Base-by-base conservation (phyloP, 805 yeast species). In the Lipomyces kockii region DNA sequence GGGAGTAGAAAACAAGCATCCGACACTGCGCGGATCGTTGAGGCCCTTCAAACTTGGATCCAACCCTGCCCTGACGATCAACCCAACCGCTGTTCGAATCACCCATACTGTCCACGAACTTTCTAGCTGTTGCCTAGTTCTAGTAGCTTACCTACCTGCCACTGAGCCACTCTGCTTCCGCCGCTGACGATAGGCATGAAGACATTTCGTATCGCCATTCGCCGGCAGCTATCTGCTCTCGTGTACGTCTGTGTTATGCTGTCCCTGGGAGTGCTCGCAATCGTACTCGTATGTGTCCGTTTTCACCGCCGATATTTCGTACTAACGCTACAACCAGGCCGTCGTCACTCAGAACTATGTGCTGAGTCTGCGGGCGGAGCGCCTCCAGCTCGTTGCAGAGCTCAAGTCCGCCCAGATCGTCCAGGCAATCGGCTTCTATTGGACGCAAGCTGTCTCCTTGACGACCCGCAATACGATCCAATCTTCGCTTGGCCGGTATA, bases 341-440 rank as follows among this genome's bases (percentile, higher is more conserved):
- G 64, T 68, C 52, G 71, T 67, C n/a, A 62, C 68, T 11, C 69
- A 62, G 59, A 77, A 81, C 25, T 89, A 86, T 69, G 85, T 88
- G 67, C 83, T 86, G 37, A 78, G 83, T 58, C 78, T 90, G 56
- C 82, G 96, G 73, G 86, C 88, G 0, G 92, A 90, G 69, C 84
- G 92, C 65, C 80, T 92, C 32, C 85, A 85, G 73, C 91, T 91
- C 56, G 90, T 92, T 25, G 90, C 97, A 1, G 90, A 90, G 76
- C 80, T 92, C 64, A 92, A 91, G 77, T 86, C 94, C 0, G 85
- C 93, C 0, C 97, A 92, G 77, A 81, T 92, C 25, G 84, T 83
- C 63, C 97, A 91, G 78, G 84, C 86, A 53, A 79, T 90, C 66
- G 84, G 84, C 66, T 84, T 82, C 68, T 80, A 86, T 34, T 88